A percentile compares a stretch with the other conserved stretches of the same genome.
phyloP scores from a whole-genome alignment of 2,329 filamentous ascomycete species.

The Curvularia hawaiiensis region DNA sequence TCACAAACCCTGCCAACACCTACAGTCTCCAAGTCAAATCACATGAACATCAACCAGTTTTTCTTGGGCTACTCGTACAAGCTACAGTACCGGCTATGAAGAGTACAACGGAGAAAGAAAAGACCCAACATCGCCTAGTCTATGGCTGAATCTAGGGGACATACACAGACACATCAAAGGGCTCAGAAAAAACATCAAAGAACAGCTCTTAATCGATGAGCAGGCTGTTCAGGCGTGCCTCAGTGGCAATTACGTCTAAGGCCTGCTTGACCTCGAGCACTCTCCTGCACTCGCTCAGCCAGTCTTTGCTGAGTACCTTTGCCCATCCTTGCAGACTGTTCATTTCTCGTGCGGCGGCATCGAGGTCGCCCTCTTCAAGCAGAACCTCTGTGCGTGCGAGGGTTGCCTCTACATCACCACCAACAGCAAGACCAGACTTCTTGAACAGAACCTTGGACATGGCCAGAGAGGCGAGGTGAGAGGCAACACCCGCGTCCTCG shows the following conservation, averaged over 20 bases:
- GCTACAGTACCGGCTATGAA: slow-evolving; percentile 18
- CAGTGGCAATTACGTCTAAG: slow-evolving; percentile 90
- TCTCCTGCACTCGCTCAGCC: slow-evolving; percentile 87
- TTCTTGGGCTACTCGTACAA: slow-evolving; percentile 17
- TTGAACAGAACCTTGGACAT: slow-evolving; percentile 96
- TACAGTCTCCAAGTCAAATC: background rate
- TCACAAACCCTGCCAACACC: background rate
- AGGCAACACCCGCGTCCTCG: slow-evolving; percentile 91
- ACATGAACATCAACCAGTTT: slow-evolving; percentile 11
- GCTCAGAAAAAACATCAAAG: slow-evolving; percentile 9
- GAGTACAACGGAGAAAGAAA: slow-evolving; percentile 9
- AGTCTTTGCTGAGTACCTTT: slow-evolving; percentile 91
- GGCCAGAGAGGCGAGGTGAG: slow-evolving; percentile 86
- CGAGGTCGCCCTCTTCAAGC: slow-evolving; percentile 90
- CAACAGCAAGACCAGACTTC: slow-evolving; percentile 76
- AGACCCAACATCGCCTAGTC: slow-evolving; percentile 2
- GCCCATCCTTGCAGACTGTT: slow-evolving; percentile 93
- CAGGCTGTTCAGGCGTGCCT: slow-evolving; percentile 87
- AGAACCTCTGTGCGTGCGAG: slow-evolving; percentile 86
- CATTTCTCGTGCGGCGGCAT: slow-evolving; percentile 92
- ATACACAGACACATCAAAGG: background rate
- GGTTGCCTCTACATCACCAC: slow-evolving; percentile 92
- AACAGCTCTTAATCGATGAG: slow-evolving; percentile 68
- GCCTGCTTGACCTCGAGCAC: slow-evolving; percentile 96
- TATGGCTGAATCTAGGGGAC: slow-evolving; percentile 7